Percentiles rank a stretch among this genome's conserved stretches.
phyloP scores from a whole-genome alignment of 208 protist genomes.

The Leishmania lainsoni region DNA sequence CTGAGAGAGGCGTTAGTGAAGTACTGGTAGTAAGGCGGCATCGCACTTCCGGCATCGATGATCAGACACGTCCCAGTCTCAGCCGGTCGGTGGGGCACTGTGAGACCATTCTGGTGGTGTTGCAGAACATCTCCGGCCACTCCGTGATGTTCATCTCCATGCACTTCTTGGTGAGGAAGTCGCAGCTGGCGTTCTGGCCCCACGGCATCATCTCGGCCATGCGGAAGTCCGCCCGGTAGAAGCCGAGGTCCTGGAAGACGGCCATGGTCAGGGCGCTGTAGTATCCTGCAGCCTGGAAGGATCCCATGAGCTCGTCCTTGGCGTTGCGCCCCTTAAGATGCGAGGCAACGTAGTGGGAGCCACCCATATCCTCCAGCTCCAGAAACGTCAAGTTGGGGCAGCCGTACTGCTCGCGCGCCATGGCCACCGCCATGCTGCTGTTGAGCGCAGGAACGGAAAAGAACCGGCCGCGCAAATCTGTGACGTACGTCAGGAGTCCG shows the following conservation, averaged over 20 bases:
- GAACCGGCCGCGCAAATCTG: too few species aligned
- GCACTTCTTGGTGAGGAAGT: slow-evolving; percentile 49
- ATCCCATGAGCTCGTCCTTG: slow-evolving; percentile 84
- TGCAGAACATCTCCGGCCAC: slow-evolving; percentile 62
- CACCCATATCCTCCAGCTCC: slow-evolving; percentile 71
- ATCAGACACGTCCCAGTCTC: too few species aligned
- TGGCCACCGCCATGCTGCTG: too few species aligned
- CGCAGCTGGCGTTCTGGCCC: slow-evolving; percentile 66
- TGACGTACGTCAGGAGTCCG: too few species aligned
- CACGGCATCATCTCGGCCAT: slow-evolving; percentile 71
- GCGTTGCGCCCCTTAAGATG: slow-evolving; percentile 87
- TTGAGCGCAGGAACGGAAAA: too few species aligned
- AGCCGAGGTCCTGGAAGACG: slow-evolving; percentile 75
- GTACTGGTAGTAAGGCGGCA: slow-evolving; percentile 35
- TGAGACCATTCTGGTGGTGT: too few species aligned
- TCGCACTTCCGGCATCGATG: too few species aligned
- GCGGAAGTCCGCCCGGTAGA: slow-evolving; percentile 69
- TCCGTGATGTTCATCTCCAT: slow-evolving; percentile 34
- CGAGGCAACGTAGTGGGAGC: slow-evolving; percentile 23
- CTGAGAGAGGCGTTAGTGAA: slow-evolving; percentile 38
- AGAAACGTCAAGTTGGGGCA: too few species aligned
- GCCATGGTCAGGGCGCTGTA: slow-evolving; percentile 84
- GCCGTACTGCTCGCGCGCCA: too few species aligned
- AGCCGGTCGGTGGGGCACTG: not conserved
- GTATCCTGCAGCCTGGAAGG: slow-evolving; percentile 26